Conservation (phyloP, 2,329 filamentous ascomycete genomes). For the Colletotrichum sp. region DNA sequence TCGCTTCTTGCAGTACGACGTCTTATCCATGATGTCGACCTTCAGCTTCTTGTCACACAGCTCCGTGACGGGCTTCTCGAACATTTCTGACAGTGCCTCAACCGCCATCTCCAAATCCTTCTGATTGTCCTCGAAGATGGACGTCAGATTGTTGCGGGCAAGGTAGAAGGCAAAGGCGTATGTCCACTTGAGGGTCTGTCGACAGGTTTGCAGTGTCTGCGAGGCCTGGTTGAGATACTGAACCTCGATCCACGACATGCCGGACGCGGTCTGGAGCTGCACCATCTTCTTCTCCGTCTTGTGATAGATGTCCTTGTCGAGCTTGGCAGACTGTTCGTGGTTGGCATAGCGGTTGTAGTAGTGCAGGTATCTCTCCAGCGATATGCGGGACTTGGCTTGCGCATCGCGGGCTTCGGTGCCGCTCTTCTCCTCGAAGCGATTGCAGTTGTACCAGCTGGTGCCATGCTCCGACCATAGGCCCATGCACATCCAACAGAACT, state of each 20-base stretch:
- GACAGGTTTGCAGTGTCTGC: slow-evolving; percentile 91
- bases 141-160: slow-evolving; percentile 91
- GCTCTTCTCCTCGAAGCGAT: slow-evolving; percentile 94
- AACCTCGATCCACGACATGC: slow-evolving; percentile 99
- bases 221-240: slow-evolving; percentile 95
- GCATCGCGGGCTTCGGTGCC: slow-evolving; percentile 89
- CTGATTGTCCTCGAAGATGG: slow-evolving; percentile 98
- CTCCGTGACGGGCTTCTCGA: slow-evolving; percentile 93
- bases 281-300: slow-evolving; percentile 99
- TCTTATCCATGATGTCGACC: slow-evolving; percentile 99
- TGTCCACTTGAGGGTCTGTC: slow-evolving; percentile 99
- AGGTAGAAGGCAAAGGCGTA: slow-evolving; percentile 99
- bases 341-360: slow-evolving; percentile 99
- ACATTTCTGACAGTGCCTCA: slow-evolving; percentile 97
- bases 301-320: slow-evolving; percentile 93
- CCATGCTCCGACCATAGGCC: slow-evolving; percentile 98
- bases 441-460: slow-evolving; percentile 99
- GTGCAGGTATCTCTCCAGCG: slow-evolving; percentile 93
- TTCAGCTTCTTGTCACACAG: slow-evolving; percentile 88
- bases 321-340: slow-evolving; percentile 94
- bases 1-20: slow-evolving; percentile 92
- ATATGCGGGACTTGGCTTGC: slow-evolving; percentile 88
- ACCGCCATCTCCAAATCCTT: slow-evolving; percentile 98
- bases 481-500: slow-evolving; percentile 99
- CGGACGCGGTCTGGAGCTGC: slow-evolving; percentile 88